Conservation (phyloP, 768 basidiomycete genomes). For the Phylloporus sp. region DNA sequence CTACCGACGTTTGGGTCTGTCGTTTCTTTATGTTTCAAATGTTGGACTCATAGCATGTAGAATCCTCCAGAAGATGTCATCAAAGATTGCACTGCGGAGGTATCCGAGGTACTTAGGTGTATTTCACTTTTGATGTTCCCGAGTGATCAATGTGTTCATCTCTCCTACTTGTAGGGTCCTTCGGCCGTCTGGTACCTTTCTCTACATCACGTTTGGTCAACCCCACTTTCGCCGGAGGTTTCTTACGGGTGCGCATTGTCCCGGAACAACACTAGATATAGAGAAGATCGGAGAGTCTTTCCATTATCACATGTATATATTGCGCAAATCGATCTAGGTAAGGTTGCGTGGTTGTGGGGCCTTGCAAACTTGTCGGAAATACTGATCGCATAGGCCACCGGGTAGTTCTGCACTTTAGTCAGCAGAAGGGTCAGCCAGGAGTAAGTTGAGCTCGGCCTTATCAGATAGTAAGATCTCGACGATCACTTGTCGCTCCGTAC, state of each 20-base stretch:
- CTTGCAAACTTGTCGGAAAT: no score
- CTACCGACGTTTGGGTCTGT: constrained; percentile 78
- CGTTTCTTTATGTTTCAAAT: neutral
- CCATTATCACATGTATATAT: constrained; percentile 78
- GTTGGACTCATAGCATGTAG: constrained; percentile 33
- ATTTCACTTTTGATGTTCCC: neutral
- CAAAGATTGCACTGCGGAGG: constrained; percentile 69
- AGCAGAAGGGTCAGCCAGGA: no score
- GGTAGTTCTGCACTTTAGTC: no score
- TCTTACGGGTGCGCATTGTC: constrained; percentile 41
- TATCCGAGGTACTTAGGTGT: constrained; percentile 71
- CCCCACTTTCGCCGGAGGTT: constrained; percentile 81
- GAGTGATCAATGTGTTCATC: neutral
- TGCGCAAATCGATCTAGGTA: constrained; percentile 37
- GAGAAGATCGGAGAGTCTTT: constrained; percentile 73
- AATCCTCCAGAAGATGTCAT: constrained; percentile 72
- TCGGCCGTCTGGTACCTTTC: constrained; percentile 54
- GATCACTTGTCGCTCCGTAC: no score
- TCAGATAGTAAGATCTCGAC: no score
- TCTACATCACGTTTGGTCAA: constrained; percentile 86
- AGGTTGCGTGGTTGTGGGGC: neutral
- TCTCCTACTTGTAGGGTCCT: constrained; percentile 48
- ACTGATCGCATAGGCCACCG: no score
- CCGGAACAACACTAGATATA: constrained; percentile 59
- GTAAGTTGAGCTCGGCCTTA: no score